Base-by-base conservation (phyloP, 306 rosid genomes). In the Quillaja saponaria region DNA sequence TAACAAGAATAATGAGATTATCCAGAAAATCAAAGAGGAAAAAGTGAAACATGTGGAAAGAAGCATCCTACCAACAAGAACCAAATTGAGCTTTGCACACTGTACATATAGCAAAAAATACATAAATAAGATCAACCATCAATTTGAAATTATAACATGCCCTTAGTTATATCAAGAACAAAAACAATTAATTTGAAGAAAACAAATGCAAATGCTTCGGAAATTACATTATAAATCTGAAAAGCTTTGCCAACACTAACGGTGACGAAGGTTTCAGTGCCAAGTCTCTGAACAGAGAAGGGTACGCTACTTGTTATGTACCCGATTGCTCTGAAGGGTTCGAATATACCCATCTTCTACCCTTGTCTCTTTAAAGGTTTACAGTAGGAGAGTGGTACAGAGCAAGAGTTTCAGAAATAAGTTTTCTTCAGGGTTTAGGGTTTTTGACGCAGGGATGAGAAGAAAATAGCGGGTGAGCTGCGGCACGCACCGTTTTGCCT, bases 241-340 rank as follows among this genome's bases (percentile, higher is more conserved):
- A 92, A 92, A 28, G 98, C 88, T 49, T 88, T 88, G 49, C 96
- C 98, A 3, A 86, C 92, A 58, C 83, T 79, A 72, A 88, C 89
- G 3, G 95, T 83, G 74, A 88, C 84, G 69, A 92, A 92, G 69
- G 94, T 85, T 78, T 92, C 96, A 39, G 89, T 88, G 62, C 96
- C 96, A 10, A 88, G 81, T 46, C 96, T 74, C 76, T 92, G 96
- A 58, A 92, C 54, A 15, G 96, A 79, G 82, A 92, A 76, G 15
- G 96, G 96, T 0, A 84, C 79, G 52, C 68, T 49, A 78, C 75
- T 73, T 6, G 98, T 84, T 18, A 90, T 82, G 88, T 83, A 86
- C 40, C 98, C 98, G 7, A 88, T 73, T 14, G 95, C 92, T 80
- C 98, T 82, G 74, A 68, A 84, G 33, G 92, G 95, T 71, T 91